Base-by-base conservation (phyloP, 305 asterid species). In the Fraxinus xanthoxyloides region DNA sequence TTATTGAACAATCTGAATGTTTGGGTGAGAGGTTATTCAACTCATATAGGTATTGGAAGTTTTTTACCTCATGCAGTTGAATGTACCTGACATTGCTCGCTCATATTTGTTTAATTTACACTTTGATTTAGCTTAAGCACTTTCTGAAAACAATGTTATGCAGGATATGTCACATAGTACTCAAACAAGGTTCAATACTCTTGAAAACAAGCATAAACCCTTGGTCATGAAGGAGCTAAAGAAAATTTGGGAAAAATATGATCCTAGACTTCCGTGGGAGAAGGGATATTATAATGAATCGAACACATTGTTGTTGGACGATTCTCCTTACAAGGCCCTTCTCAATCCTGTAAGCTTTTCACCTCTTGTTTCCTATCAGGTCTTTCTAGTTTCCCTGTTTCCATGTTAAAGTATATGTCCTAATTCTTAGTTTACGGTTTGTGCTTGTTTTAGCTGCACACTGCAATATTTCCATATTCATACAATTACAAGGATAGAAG, bases 321-420 rank as follows among this genome's bases (percentile, higher is more conserved):
- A 96, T 90, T 92, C 99, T 86, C 98, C 99, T 73, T 91, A 93
- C 87, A 96, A 96, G 89, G 95, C 98, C 77, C 89, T 96, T 86
- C 92, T 92, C 73, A 94, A 96, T 86, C 99, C 98, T 26, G 99
- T 89, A 85, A 86, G 89, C 56, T 72, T 38, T 26, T 72, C 51
- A 26, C 36, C 23, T 7, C 59, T 67, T 67, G 21, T 28, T 26
- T 26, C 84, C 23, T 67, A 65, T 56, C 61, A 10, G 72, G 28
- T 36, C 67, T 74, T 35, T 21, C 8, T 31, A 51, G 43, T 74
- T 59, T 81, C 17, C n/a, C 9, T n/a, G n/a, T n/a, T n/a, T n/a
- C n/a, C n/a, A n/a, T n/a, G n/a, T n/a, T n/a, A n/a, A n/a, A n/a
- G n/a, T n/a, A n/a, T n/a, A n/a, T n/a, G n/a, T n/a, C n/a, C n/a